phyloP scores from a whole-genome alignment of 2,329 filamentous ascomycete genomes.

The Monilinia fructigena region DNA sequence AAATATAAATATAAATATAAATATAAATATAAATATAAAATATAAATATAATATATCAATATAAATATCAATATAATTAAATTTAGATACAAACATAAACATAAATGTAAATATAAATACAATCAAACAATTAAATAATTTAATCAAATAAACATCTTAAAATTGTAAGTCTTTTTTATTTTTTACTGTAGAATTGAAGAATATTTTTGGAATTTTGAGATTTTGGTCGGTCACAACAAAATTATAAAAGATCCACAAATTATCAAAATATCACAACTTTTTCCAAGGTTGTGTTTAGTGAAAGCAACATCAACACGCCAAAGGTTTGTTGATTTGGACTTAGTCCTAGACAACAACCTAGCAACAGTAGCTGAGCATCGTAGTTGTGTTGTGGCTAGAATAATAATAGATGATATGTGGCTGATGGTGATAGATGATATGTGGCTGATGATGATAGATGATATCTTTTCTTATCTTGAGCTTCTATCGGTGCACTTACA shows the following conservation, averaged over 20 bases:
- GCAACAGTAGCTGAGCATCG: not conserved
- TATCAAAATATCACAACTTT: not conserved
- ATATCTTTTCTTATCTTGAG: not conserved
- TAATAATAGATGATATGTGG: not conserved
- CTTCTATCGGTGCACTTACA: not conserved
- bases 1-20: too few species aligned
- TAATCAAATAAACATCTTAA: too few species aligned
- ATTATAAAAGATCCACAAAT: constrained; percentile 4
- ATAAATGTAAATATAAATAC: too few species aligned
- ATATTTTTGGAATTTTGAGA: not conserved
- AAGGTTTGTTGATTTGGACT: constrained; percentile 11
- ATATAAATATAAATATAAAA: too few species aligned
- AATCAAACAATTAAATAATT: too few species aligned
- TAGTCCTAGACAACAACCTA: constrained; percentile 12
- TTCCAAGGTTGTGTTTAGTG: not conserved
- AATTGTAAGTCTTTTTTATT: too few species aligned
- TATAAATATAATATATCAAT: too few species aligned
- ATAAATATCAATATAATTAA: too few species aligned
- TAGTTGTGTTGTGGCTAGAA: not conserved
- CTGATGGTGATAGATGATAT: not conserved
- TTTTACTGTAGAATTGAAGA: too few species aligned
- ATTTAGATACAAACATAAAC: too few species aligned
- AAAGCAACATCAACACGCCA: not conserved
- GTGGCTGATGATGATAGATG: constrained; percentile 2
- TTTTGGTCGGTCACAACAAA: constrained; percentile 9